Percentiles rank a stretch among this genome's conserved stretches.
phyloP scores from a whole-genome alignment of 208 protist species.

The Crithidia bombi region DNA sequence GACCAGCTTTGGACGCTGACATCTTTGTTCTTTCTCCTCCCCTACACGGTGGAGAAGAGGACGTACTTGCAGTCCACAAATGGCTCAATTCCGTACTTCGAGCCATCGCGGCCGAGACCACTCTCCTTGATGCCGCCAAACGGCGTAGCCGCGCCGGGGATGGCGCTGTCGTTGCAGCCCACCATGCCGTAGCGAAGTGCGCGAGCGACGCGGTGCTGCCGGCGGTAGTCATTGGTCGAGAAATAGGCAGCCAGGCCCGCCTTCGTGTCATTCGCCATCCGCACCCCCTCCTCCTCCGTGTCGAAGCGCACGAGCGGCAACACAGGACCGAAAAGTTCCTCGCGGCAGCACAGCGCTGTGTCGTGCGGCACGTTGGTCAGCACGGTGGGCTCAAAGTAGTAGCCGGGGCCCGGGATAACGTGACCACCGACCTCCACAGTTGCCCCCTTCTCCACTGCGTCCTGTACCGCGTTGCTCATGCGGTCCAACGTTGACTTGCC shows the following conservation, averaged over 20 bases:
- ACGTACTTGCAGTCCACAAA: conserved; percentile 89
- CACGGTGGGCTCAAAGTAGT: conserved; percentile 90
- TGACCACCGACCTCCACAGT: conserved; percentile 72
- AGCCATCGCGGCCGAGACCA: conserved; percentile 89
- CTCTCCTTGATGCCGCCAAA: conserved; percentile 93
- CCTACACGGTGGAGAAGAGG: conserved; percentile 62
- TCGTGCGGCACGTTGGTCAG: conserved; percentile 66
- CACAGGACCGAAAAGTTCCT: conserved; percentile 94
- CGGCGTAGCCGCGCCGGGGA: conserved; percentile 67
- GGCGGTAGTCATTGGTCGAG: conserved; percentile 75
- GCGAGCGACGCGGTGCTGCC: conserved; percentile 58
- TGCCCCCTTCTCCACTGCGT: conserved; percentile 69
- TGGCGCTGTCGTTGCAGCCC: conserved; percentile 75
- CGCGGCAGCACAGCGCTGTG: conserved; percentile 59
- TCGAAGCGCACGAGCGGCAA: conserved; percentile 75
- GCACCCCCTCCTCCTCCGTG: conserved; percentile 71
- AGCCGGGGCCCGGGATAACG: conserved; percentile 43
- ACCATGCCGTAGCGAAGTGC: conserved; percentile 87
- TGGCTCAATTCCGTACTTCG: conserved; percentile 89
- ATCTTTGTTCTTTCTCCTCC: not conserved
- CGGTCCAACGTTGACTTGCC: conserved; percentile 41
- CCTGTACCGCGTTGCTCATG: conserved; percentile 56
- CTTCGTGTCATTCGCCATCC: conserved; percentile 75
- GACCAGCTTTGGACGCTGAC: not conserved
- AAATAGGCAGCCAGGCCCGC: conserved; percentile 86